Conservation (phyloP, 306 rosid species). For the Alnus glutinosa region DNA sequence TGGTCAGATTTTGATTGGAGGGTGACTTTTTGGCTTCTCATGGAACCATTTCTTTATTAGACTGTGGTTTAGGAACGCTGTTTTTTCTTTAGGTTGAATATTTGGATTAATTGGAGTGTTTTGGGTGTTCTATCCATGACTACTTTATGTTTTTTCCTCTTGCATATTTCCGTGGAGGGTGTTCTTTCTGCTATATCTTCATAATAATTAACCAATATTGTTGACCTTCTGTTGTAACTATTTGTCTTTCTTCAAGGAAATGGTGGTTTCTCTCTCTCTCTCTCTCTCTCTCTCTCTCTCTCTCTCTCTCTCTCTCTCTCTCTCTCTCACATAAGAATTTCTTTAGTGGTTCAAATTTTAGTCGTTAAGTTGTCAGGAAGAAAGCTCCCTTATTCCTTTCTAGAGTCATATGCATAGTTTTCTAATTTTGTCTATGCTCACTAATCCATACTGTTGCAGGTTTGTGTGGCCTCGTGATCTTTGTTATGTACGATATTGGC, state of each 20-base stretch:
- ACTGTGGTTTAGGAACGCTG: not conserved
- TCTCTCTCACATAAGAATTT: not conserved
- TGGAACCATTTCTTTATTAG: no score
- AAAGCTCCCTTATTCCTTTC: not conserved
- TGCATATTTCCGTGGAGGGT: not conserved
- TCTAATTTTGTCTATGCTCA: slow-evolving; percentile 4
- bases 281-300: no score
- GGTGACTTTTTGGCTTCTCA: no score
- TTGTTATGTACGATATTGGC: slow-evolving; percentile 99
- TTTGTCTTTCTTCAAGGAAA: not conserved
- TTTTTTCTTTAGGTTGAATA: not conserved
- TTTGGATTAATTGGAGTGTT: not conserved
- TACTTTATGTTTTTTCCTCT: not conserved
- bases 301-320: no score
- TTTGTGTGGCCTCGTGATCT: slow-evolving; percentile 99
- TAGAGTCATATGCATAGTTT: not conserved
- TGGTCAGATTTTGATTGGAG: not conserved
- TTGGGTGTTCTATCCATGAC: not conserved
- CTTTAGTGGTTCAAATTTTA: not conserved
- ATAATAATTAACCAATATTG: not conserved
- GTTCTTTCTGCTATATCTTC: not conserved
- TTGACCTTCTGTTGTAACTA: not conserved
- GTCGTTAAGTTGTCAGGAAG: not conserved
- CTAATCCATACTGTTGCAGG: slow-evolving; percentile 49
- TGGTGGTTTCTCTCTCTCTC: no score